Evolutionary conservation across 345 rosid species (phyloP).

Genomic region (Leavenworthia alabamica): DNA sequence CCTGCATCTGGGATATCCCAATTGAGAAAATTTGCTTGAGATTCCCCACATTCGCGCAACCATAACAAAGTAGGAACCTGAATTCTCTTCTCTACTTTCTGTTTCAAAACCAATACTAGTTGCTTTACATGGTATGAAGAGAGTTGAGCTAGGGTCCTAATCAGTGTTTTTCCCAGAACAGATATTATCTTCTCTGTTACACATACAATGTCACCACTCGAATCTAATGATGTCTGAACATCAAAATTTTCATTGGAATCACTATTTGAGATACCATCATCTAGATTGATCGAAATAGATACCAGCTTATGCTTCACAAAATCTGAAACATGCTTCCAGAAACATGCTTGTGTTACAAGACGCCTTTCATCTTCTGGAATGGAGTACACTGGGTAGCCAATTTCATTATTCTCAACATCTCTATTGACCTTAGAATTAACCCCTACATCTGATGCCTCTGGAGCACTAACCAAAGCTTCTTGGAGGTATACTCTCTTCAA

Average conservation of each 20-base stretch:
- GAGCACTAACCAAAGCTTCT: conserved; percentile 23
- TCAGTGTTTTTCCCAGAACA: conserved; percentile 43
- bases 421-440: conserved; percentile 13
- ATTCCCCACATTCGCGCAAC: conserved; percentile 44
- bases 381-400: conserved; percentile 32
- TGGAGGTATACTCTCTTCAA: conserved; percentile 39
- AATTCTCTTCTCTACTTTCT: conserved; percentile 48
- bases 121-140: conserved; percentile 65
- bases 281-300: conserved; percentile 31
- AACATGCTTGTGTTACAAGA: conserved; percentile 52
- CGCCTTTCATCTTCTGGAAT: conserved; percentile 70
- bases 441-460: conserved; percentile 27
- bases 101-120: conserved; percentile 46
- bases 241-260: conserved; percentile 28
- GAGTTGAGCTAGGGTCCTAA: conserved; percentile 39
- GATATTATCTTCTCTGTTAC: conserved; percentile 37
- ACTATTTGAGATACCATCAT: conserved; percentile 34
- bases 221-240: conserved; percentile 31
- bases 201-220: conserved; percentile 29
- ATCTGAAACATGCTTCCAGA: conserved; percentile 70
- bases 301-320: conserved; percentile 55
- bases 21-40: conserved; percentile 37
- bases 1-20: conserved; percentile 32
- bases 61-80: conserved; percentile 48
- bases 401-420: conserved; percentile 24